A percentile compares a stretch with the other conserved stretches of the same genome.
Conservation (phyloP, 2,329 filamentous ascomycete genomes). For the Penicillium sp. region DNA sequence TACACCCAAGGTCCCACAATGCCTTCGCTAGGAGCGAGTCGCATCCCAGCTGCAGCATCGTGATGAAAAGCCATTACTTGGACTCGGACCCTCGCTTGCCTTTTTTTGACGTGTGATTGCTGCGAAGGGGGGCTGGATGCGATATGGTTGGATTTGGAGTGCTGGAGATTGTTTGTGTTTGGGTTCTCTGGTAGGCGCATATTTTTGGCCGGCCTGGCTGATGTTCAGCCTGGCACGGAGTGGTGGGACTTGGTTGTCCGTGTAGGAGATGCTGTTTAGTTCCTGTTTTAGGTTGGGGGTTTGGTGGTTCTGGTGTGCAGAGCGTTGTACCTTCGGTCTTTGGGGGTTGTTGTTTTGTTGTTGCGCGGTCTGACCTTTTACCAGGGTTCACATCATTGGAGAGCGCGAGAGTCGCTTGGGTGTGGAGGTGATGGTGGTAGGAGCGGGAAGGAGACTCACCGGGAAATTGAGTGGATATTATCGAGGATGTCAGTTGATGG, state of each 20-base stretch:
- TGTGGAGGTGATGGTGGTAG: background rate
- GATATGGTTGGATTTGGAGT: background rate
- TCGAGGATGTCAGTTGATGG: too few relatives aligned
- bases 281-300: too few relatives aligned
- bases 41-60: background rate
- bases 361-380: conserved; percentile 51
- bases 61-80: conserved; percentile 24
- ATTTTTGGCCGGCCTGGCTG: too few relatives aligned
- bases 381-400: conserved; percentile 50
- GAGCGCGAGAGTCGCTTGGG: conserved; percentile 18
- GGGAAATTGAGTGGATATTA: too few relatives aligned
- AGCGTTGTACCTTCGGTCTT: conserved; percentile 29
- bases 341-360: conserved; percentile 13
- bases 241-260: too few relatives aligned
- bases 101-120: conserved; percentile 33
- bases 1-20: conserved; percentile 27
- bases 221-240: too few relatives aligned
- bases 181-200: too few relatives aligned
- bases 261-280: too few relatives aligned
- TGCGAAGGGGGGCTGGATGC: background rate
- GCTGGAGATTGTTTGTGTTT: background rate
- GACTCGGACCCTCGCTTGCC: conserved; percentile 1
- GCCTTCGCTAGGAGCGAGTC: background rate
- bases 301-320: background rate
- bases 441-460: conserved; percentile 9